Base-by-base conservation (phyloP, 2,329 filamentous ascomycete genomes). In the Fusarium albidum region DNA sequence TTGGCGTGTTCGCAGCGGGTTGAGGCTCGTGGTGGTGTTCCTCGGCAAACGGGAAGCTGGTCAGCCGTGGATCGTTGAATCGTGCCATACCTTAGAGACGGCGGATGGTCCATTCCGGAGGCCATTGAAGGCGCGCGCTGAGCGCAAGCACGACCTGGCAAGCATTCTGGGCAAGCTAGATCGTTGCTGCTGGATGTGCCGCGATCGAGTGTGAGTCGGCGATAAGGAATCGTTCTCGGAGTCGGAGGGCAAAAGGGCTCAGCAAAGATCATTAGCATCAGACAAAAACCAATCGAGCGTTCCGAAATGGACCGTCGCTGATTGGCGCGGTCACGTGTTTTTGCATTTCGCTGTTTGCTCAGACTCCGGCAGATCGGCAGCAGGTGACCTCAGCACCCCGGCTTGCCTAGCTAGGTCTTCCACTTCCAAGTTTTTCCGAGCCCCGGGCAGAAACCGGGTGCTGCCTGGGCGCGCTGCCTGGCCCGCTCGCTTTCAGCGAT, bases 101-200 rank as follows among this genome's bases (percentile, higher is more conserved):
- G 85, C 85, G 76, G 86, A 82, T 75, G 87, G 82, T 78, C 85
- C 83, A 82, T 89, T 89, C 81, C 87, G 83, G 72, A 88, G 85
- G 78, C 87, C 83, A 82, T 88, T 89, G 82, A 92, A 84, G 73
- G 89, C 84, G 86, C 92, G 92, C 86, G 90, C 85, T 77, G 90
- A 87, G 83, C 92, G 92, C 84, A 96, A 81, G 81, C 87, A 87
- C 80, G 92, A 92, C 85, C 92, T 90, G 82, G 91, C 90, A 85
- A 97, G 88, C 94, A 98, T 97, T 76, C 78, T 89, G 83, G 77
- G 77, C 77, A 66, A 72, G 68, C 68, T 74, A 67, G 68, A 74
- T 67, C 68, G 71, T 69, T 69, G 66, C 71, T 71, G 71, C 68
- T 70, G 60, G 63, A 67, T 63, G 60, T 65, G 66, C 70, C 71